Evolutionary conservation across 2,329 filamentous ascomycete genomes (phyloP), one percentile per base, ranked within the genome.

Genomic region (Cladophialophora immunda): DNA sequence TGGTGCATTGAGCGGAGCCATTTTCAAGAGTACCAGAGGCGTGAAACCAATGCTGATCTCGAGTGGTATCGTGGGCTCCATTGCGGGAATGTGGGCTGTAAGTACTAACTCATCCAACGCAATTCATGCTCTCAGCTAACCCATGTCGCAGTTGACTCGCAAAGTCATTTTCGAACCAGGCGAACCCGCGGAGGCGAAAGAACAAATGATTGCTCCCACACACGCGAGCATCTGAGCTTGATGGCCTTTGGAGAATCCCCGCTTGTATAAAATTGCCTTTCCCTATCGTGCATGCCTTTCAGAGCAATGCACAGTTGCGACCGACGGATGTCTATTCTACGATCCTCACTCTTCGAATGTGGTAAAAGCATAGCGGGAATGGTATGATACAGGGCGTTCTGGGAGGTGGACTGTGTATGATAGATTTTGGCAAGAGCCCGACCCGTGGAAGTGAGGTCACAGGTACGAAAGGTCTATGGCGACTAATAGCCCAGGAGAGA

Each of bases 21-120:
- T 99, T 15, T 99, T 99, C 83, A 98, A 97, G 86, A 97, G 94
- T 79, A 98, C 96, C 57, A 87, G 92, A 75, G 95, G 95, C 5
- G 70, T 95, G 68, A 87, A 92, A 80, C 94, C 93, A 36, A 98
- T 98, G 94, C 85, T 95, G 83, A 95, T 98, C 75, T 97, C 94
- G 38, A 92, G 93, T 70, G 92, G 90, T 73, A 90, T 99, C 72
- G 94, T 98, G 66, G 95, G 90, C 61, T 88, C 89, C 50, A 86
- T 95, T 70, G 96, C 95, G 63, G 93, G 92, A 71, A 86, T 83
- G 67, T 99, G 96, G 95, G 90, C 94, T 76, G 94, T 99, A 88
- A 81, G 92, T 88, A 57, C n/a, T 66, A 53, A 38, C 11, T 34
- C 52, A 64, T 41, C 53, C 15, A 15, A 25, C 53, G 29, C 66